A percentile compares a stretch with the other conserved stretches of the same genome.
Evolutionary conservation across 2,329 filamentous ascomycete genomes (phyloP).

Genomic region (Pseudogymnoascus destructans): DNA sequence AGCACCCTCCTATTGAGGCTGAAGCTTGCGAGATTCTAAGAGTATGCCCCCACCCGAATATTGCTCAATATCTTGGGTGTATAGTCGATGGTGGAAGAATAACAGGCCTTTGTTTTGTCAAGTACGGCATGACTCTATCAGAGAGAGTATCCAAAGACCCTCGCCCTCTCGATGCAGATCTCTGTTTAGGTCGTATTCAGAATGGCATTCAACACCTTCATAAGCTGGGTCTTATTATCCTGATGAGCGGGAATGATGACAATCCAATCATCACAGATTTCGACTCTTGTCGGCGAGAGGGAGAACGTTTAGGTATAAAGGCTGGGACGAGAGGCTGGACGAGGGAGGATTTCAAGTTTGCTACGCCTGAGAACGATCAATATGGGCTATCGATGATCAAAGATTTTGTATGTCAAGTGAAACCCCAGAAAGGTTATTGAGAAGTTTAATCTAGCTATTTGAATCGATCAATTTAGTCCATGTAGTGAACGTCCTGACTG

Average conservation of each 20-base stretch:
- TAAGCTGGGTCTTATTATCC: constrained; percentile 21
- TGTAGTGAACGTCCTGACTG: no score
- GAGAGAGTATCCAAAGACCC: constrained; percentile 16
- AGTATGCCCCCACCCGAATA: constrained; percentile 22
- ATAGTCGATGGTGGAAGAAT: constrained; percentile 16
- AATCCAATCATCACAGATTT: constrained; percentile 24
- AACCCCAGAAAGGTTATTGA: no score
- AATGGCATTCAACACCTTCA: constrained; percentile 24
- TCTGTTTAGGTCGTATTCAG: constrained; percentile 16
- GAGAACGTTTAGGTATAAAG: constrained; percentile 14
- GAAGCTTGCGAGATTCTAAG: constrained; percentile 20
- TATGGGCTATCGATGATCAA: not conserved
- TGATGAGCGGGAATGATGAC: constrained; percentile 21
- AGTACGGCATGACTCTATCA: constrained; percentile 19
- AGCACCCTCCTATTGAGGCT: no score
- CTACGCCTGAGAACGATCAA: not conserved
- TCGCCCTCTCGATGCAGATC: constrained; percentile 15
- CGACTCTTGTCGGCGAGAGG: constrained; percentile 21
- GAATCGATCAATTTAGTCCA: no score
- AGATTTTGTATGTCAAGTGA: not conserved
- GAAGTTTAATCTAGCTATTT: no score
- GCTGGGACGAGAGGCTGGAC: not conserved
- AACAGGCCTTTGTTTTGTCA: constrained; percentile 21
- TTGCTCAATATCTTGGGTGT: constrained; percentile 21
- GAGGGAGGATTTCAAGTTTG: not conserved